Evolutionary conservation across 2,329 filamentous ascomycete genomes (phyloP), one percentile per base, ranked within the genome.

Genomic region (Claviceps quebecensis): DNA sequence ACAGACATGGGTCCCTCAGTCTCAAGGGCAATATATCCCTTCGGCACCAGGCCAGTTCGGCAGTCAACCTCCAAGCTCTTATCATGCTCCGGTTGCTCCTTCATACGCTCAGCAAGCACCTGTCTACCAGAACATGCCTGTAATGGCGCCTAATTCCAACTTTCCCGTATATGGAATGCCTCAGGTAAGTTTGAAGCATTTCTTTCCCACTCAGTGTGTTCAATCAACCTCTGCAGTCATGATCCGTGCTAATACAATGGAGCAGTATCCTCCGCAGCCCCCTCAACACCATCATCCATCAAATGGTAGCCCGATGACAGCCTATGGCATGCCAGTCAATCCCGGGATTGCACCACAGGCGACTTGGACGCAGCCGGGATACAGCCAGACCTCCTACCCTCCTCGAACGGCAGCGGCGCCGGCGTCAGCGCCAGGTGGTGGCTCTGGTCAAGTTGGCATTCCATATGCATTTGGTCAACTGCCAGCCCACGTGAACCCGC

Each of bases 391-490:
- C 1, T 58, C 63, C 34, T 68, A 63, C 50, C 65, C 59, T 50
- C 56, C 58, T 3, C 62, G 63, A 45, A 63, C 59, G 38, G 56
- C 34, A 19, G 56, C 17, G 44, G 44, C 59, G 37, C 57, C 63
- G 22, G 56, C 63, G 40, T 54, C 57, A 26, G 36, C 67, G 52
- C 57, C 65, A 46, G 59, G 67, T 23, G 45, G 17, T 22, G 9
- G 9, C 56, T 56, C 61, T 37, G 51, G 55, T 26, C 64, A 63
- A 14, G 54, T 58, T 39, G 65, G 67, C 13, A 65, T 70, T 54
- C 78, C 81, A 1, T 95, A 95, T 66, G 75, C 82, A 1, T 95
- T 84, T 63, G 85, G 87, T 2, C 87, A 94, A 61, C 74, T 91
- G 46, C 85, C 87, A 4, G 78, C 74, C 17, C 80, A 86, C 55